A percentile compares a stretch with the other conserved stretches of the same genome.
Evolutionary conservation across 148 eudicot species (phyloP).

Genomic region (Rhododendron vialii): DNA sequence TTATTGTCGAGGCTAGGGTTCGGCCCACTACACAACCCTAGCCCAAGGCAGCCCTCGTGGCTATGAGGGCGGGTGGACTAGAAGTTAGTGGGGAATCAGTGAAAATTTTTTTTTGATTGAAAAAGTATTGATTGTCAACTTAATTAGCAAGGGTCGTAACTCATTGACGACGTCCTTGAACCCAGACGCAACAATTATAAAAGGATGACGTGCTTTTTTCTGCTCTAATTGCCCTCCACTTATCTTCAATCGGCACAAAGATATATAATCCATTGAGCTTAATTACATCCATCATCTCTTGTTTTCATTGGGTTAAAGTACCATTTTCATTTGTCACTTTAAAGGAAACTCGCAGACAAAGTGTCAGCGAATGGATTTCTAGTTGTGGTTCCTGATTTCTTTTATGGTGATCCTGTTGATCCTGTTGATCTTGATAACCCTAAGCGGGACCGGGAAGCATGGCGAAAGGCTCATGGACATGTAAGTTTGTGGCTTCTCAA

Average conservation of each 20-base stretch:
- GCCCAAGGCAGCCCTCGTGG: too few species aligned
- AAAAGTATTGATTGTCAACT: too few species aligned
- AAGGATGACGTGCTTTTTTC: background rate
- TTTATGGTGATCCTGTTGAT: constrained; percentile 26
- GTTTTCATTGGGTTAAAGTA: background rate
- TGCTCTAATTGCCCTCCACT: background rate
- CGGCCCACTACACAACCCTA: too few species aligned
- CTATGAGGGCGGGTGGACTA: too few species aligned
- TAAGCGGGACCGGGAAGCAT: constrained; percentile 15
- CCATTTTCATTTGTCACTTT: background rate
- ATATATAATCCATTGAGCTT: background rate
- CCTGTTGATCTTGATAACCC: constrained; percentile 13
- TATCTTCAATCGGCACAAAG: background rate
- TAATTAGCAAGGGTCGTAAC: background rate
- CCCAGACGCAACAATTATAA: background rate
- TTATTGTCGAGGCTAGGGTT: too few species aligned
- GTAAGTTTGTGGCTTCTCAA: constrained; percentile 12
- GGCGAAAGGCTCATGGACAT: constrained; percentile 21
- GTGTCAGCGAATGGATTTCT: constrained; percentile 32
- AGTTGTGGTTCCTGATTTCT: constrained; percentile 39
- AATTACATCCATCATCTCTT: background rate
- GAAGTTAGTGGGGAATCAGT: too few species aligned
- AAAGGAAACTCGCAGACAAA: constrained; percentile 37
- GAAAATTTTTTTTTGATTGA: too few species aligned
- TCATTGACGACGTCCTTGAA: background rate